phyloP scores from a whole-genome alignment of 2,329 filamentous ascomycete species.

The Hypoxylon sp. region DNA sequence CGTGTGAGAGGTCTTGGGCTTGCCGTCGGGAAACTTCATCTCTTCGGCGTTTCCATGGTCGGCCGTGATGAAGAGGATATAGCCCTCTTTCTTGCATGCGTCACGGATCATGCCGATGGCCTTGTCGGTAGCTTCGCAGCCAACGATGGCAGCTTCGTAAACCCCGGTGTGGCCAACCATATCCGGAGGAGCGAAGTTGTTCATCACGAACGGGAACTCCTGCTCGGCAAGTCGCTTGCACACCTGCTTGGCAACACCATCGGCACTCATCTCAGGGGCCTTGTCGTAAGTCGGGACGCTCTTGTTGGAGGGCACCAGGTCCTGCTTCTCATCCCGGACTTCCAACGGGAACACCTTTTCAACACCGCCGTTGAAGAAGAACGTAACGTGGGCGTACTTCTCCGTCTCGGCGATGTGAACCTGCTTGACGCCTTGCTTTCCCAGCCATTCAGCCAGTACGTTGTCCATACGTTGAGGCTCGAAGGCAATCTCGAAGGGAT shows the following conservation, averaged over 20 bases:
- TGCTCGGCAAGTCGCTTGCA: slow-evolving; percentile 86
- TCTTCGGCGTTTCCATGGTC: slow-evolving; percentile 99
- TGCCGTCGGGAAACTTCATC: slow-evolving; percentile 96
- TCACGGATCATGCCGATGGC: slow-evolving; percentile 94
- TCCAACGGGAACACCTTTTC: slow-evolving; percentile 96
- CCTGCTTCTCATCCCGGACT: slow-evolving; percentile 83
- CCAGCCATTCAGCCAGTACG: slow-evolving; percentile 96
- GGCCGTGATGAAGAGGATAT: slow-evolving; percentile 93
- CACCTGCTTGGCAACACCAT: slow-evolving; percentile 88
- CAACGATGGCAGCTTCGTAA: slow-evolving; percentile 92
- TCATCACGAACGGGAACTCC: slow-evolving; percentile 97
- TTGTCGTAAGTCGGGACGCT: slow-evolving; percentile 92
- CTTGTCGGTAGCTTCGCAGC: slow-evolving; percentile 87
- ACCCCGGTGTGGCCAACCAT: slow-evolving; percentile 99
- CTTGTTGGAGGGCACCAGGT: slow-evolving; percentile 88
- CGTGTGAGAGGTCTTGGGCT: slow-evolving; percentile 97
- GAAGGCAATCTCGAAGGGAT: slow-evolving; percentile 92
- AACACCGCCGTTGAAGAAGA: slow-evolving; percentile 99
- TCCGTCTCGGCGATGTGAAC: slow-evolving; percentile 98
- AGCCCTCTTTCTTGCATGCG: slow-evolving; percentile 91
- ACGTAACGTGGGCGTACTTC: slow-evolving; percentile 99
- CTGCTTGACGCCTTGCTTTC: slow-evolving; percentile 89
- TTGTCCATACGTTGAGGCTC: slow-evolving; percentile 96
- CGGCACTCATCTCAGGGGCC: slow-evolving; percentile 95
- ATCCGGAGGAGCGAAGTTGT: slow-evolving; percentile 99